These are phyloP conservation scores for Quercus glauca DNA, from an alignment of 306 rosid species.

Conservation along the genomic window DNA sequence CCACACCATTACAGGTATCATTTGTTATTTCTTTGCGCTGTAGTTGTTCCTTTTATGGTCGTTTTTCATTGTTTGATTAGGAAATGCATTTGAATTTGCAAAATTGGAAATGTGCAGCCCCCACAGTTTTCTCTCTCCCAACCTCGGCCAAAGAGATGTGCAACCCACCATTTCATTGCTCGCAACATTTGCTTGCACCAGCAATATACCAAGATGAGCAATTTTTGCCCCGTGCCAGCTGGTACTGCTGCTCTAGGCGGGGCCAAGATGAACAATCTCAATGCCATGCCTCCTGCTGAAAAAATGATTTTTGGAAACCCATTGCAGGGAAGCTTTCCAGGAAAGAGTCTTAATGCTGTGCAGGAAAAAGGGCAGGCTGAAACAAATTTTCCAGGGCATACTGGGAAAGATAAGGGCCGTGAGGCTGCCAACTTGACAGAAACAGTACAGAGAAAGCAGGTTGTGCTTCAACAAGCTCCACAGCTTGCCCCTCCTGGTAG, in stretches of 20 bases:
- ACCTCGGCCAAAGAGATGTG: constrained; percentile 49
- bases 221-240: constrained; percentile 28
- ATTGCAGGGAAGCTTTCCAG: constrained; percentile 30
- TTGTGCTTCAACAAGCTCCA: constrained; percentile 36
- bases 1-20: constrained; percentile 39
- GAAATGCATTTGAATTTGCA: background rate
- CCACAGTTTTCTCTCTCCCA: constrained; percentile 32
- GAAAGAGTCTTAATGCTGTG: constrained; percentile 20
- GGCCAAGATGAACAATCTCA: constrained; percentile 34
- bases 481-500: constrained; percentile 28
- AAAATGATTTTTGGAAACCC: constrained; percentile 27
- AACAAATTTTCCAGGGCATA: constrained; percentile 19
- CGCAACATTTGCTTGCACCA: constrained; percentile 57
- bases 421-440: constrained; percentile 30
- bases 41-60: background rate
- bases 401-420: constrained; percentile 26
- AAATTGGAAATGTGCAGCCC: constrained; percentile 41
- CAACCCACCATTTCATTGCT: constrained; percentile 69
- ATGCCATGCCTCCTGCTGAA: constrained; percentile 28
- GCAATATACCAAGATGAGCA: constrained; percentile 36
- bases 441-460: constrained; percentile 40
- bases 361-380: constrained; percentile 30
- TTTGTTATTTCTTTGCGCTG: background rate
- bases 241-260: constrained; percentile 38
- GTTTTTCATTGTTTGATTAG: background rate